Conservation (phyloP, 2,329 filamentous ascomycete species). For the Myriosclerotinia scirpicola region DNA sequence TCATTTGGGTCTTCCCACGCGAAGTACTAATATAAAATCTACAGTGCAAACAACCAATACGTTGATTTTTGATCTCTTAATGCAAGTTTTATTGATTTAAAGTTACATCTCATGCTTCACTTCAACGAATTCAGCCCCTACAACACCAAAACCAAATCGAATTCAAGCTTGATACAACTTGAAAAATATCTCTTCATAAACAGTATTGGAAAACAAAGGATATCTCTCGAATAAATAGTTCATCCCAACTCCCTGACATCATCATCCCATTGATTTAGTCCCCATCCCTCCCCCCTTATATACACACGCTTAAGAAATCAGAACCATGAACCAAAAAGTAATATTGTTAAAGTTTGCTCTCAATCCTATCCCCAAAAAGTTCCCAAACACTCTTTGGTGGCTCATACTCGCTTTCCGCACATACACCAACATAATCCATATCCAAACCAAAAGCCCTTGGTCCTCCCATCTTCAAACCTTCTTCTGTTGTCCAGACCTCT, state of each 20-base stretch:
- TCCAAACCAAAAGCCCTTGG: constrained; percentile 44
- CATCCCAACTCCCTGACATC: not conserved
- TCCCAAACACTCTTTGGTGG: constrained; percentile 39
- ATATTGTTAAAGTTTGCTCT: not conserved
- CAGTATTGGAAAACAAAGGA: too few relatives aligned
- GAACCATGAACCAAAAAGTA: not conserved
- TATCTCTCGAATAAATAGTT: too few relatives aligned
- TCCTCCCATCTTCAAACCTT: constrained; percentile 45
- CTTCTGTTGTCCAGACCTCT: constrained; percentile 49
- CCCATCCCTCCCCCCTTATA: not conserved
- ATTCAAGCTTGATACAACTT: too few relatives aligned
- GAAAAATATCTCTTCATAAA: too few relatives aligned
- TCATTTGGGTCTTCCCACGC: too few relatives aligned
- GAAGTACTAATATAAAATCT: too few relatives aligned
- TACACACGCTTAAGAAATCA: not conserved
- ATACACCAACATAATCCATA: constrained; percentile 34
- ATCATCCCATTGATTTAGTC: not conserved
- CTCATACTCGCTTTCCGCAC: constrained; percentile 31
- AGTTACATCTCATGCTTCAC: too few relatives aligned
- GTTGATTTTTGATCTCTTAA: too few relatives aligned
- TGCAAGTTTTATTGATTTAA: too few relatives aligned
- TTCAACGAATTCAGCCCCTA: too few relatives aligned
- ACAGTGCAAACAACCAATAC: too few relatives aligned
- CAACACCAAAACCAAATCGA: too few relatives aligned
- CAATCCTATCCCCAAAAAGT: constrained; percentile 29